Evolutionary conservation across 2,329 filamentous ascomycete genomes (phyloP).

Genomic region (Nothomitra cinnamomea): DNA sequence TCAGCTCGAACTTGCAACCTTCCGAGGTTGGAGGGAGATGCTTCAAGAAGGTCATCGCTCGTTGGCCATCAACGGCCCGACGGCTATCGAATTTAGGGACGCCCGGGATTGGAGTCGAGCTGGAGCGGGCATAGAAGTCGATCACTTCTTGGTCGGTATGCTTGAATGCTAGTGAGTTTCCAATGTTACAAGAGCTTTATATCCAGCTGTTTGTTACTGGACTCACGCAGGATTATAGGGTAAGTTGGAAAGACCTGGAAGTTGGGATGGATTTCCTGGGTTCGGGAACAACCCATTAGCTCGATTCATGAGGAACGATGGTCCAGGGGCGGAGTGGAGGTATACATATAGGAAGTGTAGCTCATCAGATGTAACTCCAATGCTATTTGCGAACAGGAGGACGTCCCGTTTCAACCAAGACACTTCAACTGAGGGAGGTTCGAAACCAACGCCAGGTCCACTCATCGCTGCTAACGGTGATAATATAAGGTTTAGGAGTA

Average conservation of each 20-base stretch:
- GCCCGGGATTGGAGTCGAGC: constrained; percentile 49
- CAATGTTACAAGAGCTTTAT: not conserved
- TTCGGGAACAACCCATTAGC: constrained; percentile 4
- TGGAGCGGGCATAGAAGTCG: constrained; percentile 64
- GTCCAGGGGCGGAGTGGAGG: constrained; percentile 4
- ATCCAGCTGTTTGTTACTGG: not conserved
- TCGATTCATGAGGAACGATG: constrained; percentile 1
- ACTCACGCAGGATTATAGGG: constrained; percentile 57
- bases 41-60: constrained; percentile 60
- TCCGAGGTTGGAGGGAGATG: constrained; percentile 54
- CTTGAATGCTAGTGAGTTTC: constrained; percentile 46
- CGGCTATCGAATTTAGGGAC: constrained; percentile 60
- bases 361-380: constrained; percentile 72
- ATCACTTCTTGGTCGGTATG: constrained; percentile 56
- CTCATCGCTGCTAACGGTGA: constrained; percentile 22
- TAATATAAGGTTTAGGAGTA: no score
- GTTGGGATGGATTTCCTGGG: constrained; percentile 67
- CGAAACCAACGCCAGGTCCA: constrained; percentile 49
- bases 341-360: constrained; percentile 81
- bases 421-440: constrained; percentile 60
- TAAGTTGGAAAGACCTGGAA: constrained; percentile 86
- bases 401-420: constrained; percentile 79
- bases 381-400: constrained; percentile 78
- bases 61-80: constrained; percentile 70
- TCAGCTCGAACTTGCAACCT: constrained; percentile 57